Conservation (phyloP, 2,329 filamentous ascomycete genomes). For the Pestalotiopsis sp. region DNA sequence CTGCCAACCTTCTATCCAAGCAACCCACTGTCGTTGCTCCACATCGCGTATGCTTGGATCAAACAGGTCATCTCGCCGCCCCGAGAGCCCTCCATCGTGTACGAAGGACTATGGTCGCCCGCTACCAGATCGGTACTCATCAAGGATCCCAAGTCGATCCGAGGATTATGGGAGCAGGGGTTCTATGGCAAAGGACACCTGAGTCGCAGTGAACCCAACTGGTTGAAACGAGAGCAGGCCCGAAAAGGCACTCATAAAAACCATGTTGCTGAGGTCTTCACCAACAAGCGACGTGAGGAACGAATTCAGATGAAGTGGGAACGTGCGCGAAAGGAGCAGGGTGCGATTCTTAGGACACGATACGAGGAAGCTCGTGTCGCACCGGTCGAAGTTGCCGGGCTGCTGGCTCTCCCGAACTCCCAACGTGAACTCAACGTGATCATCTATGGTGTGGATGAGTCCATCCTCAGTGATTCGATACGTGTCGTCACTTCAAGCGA, state of each 20-base stretch:
- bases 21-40: slow-evolving; percentile 86
- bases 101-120: slow-evolving; percentile 78
- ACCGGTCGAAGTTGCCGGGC: slow-evolving; percentile 47
- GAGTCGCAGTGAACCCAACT: slow-evolving; percentile 92
- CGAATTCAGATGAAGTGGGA: slow-evolving; percentile 87
- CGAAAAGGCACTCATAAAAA: slow-evolving; percentile 64
- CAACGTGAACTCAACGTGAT: slow-evolving; percentile 32
- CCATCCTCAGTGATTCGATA: neutral
- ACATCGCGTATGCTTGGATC: slow-evolving; percentile 77
- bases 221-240: slow-evolving; percentile 82
- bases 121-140: slow-evolving; percentile 84
- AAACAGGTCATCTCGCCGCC: slow-evolving; percentile 69
- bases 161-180: slow-evolving; percentile 91
- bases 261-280: slow-evolving; percentile 81
- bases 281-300: slow-evolving; percentile 75
- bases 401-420: slow-evolving; percentile 61
- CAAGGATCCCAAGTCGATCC: slow-evolving; percentile 72
- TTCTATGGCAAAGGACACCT: slow-evolving; percentile 96
- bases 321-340: slow-evolving; percentile 82
- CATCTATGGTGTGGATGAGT: slow-evolving; percentile 14
- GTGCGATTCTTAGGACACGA: slow-evolving; percentile 74
- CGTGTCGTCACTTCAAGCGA: neutral
- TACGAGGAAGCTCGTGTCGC: slow-evolving; percentile 46
- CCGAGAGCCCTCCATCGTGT: slow-evolving; percentile 63
- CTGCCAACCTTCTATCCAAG: slow-evolving; percentile 87